Evolutionary conservation across 208 protist genomes (phyloP).

Genomic region (Crithidia bombi): DNA sequence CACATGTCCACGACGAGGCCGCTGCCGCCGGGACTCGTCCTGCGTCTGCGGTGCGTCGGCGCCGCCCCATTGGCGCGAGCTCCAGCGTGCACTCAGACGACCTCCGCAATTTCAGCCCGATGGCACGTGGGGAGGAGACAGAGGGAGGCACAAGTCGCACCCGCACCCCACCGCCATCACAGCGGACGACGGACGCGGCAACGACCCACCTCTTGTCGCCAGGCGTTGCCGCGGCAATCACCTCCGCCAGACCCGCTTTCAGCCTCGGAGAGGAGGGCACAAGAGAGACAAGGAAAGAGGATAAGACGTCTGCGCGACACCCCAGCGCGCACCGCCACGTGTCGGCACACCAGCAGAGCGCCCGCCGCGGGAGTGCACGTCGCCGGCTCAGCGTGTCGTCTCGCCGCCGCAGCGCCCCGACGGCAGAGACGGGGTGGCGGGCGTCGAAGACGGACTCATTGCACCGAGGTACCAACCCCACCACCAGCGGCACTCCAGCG

Average conservation of each 20-base stretch:
- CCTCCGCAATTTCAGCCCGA: not conserved
- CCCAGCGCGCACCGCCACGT: conserved; percentile 2
- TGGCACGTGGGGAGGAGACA: not conserved
- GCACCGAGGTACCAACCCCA: not conserved
- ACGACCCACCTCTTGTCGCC: no score
- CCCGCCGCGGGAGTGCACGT: not conserved
- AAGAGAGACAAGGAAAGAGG: no score
- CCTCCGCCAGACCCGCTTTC: no score
- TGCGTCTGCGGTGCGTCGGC: conserved; percentile 2
- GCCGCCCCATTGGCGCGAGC: not conserved
- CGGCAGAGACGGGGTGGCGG: not conserved
- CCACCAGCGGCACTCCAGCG: not conserved
- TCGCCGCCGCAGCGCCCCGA: not conserved
- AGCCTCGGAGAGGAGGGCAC: no score
- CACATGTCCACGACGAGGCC: not conserved
- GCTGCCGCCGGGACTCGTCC: not conserved
- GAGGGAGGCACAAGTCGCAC: not conserved
- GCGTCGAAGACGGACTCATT: not conserved
- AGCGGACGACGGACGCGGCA: no score
- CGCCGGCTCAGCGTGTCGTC: not conserved
- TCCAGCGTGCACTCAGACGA: not conserved
- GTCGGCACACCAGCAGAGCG: not conserved
- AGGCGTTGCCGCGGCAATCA: no score
- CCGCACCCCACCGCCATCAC: not conserved
- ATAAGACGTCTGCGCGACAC: not conserved